Evolutionary conservation across 768 basidiomycete species (phyloP).

Genomic region (Boletus rubropictus): DNA sequence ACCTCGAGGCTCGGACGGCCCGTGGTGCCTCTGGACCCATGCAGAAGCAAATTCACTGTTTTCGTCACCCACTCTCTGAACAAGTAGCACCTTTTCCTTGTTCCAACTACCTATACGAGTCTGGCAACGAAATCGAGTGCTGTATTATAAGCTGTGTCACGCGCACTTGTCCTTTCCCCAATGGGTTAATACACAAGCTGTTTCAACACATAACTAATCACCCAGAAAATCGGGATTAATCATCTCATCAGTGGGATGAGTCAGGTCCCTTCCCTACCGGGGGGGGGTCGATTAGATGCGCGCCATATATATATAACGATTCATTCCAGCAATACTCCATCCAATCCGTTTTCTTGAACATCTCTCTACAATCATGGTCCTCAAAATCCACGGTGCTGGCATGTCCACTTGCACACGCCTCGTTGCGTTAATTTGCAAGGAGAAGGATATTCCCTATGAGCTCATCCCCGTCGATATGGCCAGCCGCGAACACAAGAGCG

Average conservation of each 20-base stretch:
- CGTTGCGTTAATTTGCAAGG: constrained; percentile 47
- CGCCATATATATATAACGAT: neutral
- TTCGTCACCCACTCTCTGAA: neutral
- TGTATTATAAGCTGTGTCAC: neutral
- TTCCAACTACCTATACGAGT: neutral
- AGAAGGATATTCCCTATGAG: constrained; percentile 54
- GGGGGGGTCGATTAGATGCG: too few relatives aligned
- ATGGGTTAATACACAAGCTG: neutral
- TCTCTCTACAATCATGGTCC: constrained; percentile 25
- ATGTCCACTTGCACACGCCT: constrained; percentile 46
- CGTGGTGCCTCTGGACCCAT: too few relatives aligned
- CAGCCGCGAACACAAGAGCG: constrained; percentile 42
- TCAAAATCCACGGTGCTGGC: constrained; percentile 32
- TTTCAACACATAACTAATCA: neutral
- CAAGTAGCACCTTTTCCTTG: neutral
- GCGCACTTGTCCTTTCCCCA: neutral
- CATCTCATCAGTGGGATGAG: constrained; percentile 2
- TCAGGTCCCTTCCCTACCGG: neutral
- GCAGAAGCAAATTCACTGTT: neutral
- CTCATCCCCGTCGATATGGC: constrained; percentile 39
- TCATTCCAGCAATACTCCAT: neutral
- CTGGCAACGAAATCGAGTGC: too few relatives aligned
- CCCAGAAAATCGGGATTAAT: neutral
- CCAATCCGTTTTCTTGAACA: neutral
- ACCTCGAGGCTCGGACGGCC: too few relatives aligned